These are phyloP conservation scores for Solanum hybrid DNA, from an alignment of 305 asterid genomes.

Conservation along the genomic window DNA sequence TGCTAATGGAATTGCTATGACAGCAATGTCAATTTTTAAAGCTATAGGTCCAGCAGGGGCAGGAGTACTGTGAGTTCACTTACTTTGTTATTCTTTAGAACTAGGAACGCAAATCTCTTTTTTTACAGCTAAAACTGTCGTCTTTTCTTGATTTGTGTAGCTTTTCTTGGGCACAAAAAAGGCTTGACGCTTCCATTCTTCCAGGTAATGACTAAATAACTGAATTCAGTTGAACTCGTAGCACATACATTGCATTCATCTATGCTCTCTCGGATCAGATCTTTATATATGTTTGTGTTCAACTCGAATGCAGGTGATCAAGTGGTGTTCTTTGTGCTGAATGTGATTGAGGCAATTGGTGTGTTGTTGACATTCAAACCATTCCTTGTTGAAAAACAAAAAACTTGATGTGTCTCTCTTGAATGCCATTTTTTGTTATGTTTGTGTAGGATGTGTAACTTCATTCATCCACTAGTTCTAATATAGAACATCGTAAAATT, in stretches of 20 bases:
- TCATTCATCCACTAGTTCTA: not conserved
- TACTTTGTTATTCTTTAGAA: not conserved
- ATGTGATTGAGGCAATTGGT: slow-evolving; percentile 42
- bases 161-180: slow-evolving; percentile 64
- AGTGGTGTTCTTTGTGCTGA: slow-evolving; percentile 57
- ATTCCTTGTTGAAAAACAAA: slow-evolving; percentile 30
- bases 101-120: not conserved
- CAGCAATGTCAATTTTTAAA: slow-evolving; percentile 59
- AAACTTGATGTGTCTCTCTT: not conserved
- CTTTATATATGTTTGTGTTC: not conserved
- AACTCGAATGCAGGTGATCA: slow-evolving; percentile 44
- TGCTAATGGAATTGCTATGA: slow-evolving; percentile 77
- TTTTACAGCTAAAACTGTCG: not conserved
- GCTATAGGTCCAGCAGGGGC: slow-evolving; percentile 77
- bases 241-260: not conserved
- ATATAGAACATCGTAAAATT: not conserved
- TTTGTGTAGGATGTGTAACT: not conserved
- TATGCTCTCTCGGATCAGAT: not conserved
- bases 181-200: slow-evolving; percentile 45
- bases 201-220: slow-evolving; percentile 34
- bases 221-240: not conserved
- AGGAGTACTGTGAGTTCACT: slow-evolving; percentile 60
- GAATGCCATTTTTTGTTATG: not conserved
- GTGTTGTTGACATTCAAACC: slow-evolving; percentile 59
- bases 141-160: slow-evolving; percentile 23